Percentiles rank a stretch among this genome's conserved stretches.
These are phyloP conservation scores for Toxoplasma gondii DNA, from an alignment of 169 alveolate genomes.

Conservation along the genomic window DNA sequence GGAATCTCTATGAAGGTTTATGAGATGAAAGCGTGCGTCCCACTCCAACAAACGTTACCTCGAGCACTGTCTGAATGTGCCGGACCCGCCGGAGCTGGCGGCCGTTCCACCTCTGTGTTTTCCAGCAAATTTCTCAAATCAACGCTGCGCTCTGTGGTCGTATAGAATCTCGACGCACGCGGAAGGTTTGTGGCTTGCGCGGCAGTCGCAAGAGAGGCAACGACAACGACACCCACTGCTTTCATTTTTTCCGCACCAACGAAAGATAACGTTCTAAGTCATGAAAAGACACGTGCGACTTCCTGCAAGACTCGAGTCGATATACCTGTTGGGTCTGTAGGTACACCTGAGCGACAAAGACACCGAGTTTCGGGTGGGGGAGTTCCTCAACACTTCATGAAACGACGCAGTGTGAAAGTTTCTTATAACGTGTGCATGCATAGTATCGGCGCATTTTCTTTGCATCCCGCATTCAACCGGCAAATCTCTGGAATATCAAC, in stretches of 20 bases:
- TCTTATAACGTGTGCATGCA: no score
- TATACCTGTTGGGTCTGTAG: not conserved
- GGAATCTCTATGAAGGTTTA: not conserved
- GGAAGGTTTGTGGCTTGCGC: slow-evolving; percentile 31
- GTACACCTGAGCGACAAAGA: not conserved
- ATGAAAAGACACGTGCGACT: not conserved
- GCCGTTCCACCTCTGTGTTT: not conserved
- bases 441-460: no score
- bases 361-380: no score
- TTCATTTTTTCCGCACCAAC: not conserved
- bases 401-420: no score
- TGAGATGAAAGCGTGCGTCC: not conserved
- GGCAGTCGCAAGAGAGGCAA: not conserved
- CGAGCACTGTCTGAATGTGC: not conserved
- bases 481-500: no score
- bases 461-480: no score
- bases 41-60: not conserved
- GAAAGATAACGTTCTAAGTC: not conserved
- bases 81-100: not conserved
- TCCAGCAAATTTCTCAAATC: slow-evolving; percentile 24
- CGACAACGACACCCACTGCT: not conserved
- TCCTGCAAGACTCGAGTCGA: not conserved
- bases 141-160: not conserved
- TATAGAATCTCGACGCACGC: slow-evolving; percentile 19
- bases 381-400: no score